A percentile compares a stretch with the other conserved stretches of the same genome.
These are phyloP conservation scores for Hanseniaspora valbyensis DNA, from an alignment of 805 yeast species.

Conservation along the genomic window DNA sequence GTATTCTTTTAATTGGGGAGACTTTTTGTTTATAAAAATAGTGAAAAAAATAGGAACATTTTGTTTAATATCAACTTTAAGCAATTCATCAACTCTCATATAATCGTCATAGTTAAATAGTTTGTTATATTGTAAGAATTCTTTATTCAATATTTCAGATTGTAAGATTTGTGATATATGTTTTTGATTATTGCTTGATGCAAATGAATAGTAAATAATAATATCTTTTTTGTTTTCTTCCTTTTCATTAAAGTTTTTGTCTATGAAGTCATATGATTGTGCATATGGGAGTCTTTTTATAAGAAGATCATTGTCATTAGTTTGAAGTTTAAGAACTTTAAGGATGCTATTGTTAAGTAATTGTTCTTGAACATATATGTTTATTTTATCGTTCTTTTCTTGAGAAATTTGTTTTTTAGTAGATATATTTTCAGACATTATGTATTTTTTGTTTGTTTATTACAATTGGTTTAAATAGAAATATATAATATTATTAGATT, in stretches of 20 bases:
- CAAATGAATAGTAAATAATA: conserved; percentile 10
- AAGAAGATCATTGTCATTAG: neutral
- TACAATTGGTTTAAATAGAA: no score
- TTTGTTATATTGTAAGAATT: conserved; percentile 5
- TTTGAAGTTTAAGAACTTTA: neutral
- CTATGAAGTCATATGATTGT: conserved; percentile 9
- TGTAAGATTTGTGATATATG: conserved; percentile 9
- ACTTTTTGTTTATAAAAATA: neutral
- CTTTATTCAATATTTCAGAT: neutral
- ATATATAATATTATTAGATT: no score
- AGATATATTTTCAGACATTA: neutral
- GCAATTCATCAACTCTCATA: neutral
- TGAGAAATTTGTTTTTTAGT: neutral
- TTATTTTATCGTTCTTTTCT: neutral
- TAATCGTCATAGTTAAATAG: conserved; percentile 7
- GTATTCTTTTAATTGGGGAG: neutral
- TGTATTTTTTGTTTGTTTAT: no score
- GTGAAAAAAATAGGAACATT: conserved; percentile 14
- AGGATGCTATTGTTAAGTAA: neutral
- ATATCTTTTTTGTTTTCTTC: neutral
- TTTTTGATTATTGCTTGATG: conserved; percentile 9
- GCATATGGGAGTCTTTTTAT: conserved; percentile 8
- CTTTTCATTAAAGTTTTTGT: neutral
- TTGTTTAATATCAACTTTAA: conserved; percentile 3
- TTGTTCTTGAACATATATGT: neutral